Conservation (phyloP, 163 green algal genomes). For the Scenedesmus sp. region DNA sequence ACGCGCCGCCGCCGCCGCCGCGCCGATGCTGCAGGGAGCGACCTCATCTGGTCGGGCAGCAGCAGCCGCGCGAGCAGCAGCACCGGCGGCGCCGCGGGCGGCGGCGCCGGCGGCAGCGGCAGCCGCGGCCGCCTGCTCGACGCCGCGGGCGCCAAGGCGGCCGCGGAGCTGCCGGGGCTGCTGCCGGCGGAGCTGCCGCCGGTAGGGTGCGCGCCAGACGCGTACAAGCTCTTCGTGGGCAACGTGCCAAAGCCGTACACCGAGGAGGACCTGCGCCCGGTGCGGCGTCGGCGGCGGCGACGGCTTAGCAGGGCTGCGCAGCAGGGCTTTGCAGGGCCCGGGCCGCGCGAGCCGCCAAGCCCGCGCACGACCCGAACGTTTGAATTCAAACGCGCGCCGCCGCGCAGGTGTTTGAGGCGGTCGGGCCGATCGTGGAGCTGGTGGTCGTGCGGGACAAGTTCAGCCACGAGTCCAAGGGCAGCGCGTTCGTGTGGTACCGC, state of each 20-base stretch:
- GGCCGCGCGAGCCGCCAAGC: no score
- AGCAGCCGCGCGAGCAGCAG: constrained; percentile 4
- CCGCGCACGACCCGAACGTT: no score
- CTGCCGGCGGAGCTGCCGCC: constrained; percentile 54
- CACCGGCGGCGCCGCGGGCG: not conserved
- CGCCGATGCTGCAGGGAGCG: constrained; percentile 27
- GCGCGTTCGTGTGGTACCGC: constrained; percentile 70
- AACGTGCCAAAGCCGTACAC: constrained; percentile 77
- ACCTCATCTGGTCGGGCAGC: no score
- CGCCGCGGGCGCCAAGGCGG: not conserved
- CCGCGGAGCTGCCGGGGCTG: not conserved
- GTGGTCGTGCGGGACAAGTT: constrained; percentile 70
- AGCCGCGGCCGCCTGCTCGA: not conserved
- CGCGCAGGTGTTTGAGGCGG: constrained; percentile 61
- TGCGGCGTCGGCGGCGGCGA: not conserved
- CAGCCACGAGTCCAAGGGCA: constrained; percentile 69
- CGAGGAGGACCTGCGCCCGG: constrained; percentile 59
- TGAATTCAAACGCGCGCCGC: no score
- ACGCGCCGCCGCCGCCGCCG: no score
- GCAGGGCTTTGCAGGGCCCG: no score
- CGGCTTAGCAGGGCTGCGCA: no score
- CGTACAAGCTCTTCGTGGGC: constrained; percentile 77
- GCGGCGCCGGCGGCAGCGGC: constrained; percentile 30
- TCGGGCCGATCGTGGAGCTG: constrained; percentile 69
- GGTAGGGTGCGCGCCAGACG: constrained; percentile 61